Evolutionary conservation across 2,329 filamentous ascomycete genomes (phyloP).

Genomic region (Aspergillus alliaceus): DNA sequence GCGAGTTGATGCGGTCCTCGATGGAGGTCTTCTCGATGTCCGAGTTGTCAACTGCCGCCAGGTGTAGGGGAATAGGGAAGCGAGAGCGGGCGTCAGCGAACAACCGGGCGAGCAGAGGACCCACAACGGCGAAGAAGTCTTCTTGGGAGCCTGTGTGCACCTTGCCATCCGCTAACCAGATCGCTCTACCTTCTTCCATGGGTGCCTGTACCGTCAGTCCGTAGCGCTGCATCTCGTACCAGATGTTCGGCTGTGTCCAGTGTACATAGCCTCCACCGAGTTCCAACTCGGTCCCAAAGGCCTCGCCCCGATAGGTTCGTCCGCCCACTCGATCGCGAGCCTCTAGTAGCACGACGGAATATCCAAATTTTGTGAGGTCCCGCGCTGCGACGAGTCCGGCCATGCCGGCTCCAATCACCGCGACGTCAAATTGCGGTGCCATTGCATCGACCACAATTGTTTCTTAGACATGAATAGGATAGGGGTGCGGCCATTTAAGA

Average conservation of each 20-base stretch:
- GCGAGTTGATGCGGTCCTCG: constrained; percentile 9
- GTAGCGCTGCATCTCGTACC: constrained; percentile 7
- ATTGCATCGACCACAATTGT: too few species aligned
- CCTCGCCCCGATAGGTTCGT: constrained; percentile 2
- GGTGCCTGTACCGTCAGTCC: background rate
- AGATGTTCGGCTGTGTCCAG: constrained; percentile 7
- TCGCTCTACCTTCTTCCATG: background rate
- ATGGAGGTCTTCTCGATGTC: constrained; percentile 12
- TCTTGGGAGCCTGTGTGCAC: constrained; percentile 1
- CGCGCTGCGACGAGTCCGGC: constrained; percentile 1
- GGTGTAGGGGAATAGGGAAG: constrained; percentile 10
- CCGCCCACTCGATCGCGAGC: constrained; percentile 7
- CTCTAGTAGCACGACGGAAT: constrained; percentile 7
- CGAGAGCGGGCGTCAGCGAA: constrained; percentile 12
- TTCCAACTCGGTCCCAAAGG: constrained; percentile 4
- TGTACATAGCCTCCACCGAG: constrained; percentile 9
- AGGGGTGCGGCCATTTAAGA: too few species aligned
- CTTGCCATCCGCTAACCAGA: constrained; percentile 6
- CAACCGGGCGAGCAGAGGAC: constrained; percentile 5
- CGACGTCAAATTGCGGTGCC: background rate
- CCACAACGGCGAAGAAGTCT: background rate
- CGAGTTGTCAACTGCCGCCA: constrained; percentile 5
- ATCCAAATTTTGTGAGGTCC: constrained; percentile 1
- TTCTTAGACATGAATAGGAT: too few species aligned
- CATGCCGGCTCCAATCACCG: background rate